Conservation (phyloP, 2,329 filamentous ascomycete genomes). For the Botrytis sinoallii region DNA sequence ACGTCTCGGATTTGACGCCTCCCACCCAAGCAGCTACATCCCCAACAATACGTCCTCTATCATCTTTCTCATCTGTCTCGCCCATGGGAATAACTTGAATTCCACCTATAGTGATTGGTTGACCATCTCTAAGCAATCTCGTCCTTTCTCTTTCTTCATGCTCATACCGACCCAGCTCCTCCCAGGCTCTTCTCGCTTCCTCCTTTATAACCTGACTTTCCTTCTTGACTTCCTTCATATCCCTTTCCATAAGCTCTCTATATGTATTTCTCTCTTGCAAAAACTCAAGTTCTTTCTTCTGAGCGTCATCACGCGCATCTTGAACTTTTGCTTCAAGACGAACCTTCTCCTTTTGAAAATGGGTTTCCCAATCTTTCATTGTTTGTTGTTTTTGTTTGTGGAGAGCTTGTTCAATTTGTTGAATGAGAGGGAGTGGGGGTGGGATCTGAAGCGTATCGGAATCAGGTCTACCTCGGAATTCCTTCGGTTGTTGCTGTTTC, state of each 20-base stretch:
- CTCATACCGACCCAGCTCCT: slow-evolving; percentile 88
- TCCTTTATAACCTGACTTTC: slow-evolving; percentile 40
- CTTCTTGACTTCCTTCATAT: slow-evolving; percentile 18
- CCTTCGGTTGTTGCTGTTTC: slow-evolving; percentile 2
- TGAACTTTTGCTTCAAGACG: slow-evolving; percentile 17
- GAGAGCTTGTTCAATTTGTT: slow-evolving; percentile 19
- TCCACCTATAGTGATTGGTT: slow-evolving; percentile 84
- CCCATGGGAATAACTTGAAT: slow-evolving; percentile 91
- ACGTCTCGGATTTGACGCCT: slow-evolving; percentile 7
- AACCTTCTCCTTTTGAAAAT: slow-evolving; percentile 16
- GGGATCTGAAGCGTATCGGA: slow-evolving; percentile 19
- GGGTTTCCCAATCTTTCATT: slow-evolving; percentile 17
- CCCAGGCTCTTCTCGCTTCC: slow-evolving; percentile 92
- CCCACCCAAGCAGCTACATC: slow-evolving; percentile 17
- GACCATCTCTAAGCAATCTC: slow-evolving; percentile 75
- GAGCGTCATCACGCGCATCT: slow-evolving; percentile 15
- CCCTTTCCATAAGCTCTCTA: slow-evolving; percentile 9
- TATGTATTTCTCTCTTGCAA: slow-evolving; percentile 9
- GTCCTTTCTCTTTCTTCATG: slow-evolving; percentile 90
- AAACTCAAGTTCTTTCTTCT: slow-evolving; percentile 19
- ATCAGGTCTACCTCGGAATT: slow-evolving; percentile 11
- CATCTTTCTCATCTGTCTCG: neutral
- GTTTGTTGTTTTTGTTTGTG: slow-evolving; percentile 19
- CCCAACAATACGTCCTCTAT: neutral
- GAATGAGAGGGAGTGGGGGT: slow-evolving; percentile 15